These are phyloP conservation scores for Exutisphaerella laricina DNA, from an alignment of 2,329 filamentous ascomycete genomes.

Conservation along the genomic window DNA sequence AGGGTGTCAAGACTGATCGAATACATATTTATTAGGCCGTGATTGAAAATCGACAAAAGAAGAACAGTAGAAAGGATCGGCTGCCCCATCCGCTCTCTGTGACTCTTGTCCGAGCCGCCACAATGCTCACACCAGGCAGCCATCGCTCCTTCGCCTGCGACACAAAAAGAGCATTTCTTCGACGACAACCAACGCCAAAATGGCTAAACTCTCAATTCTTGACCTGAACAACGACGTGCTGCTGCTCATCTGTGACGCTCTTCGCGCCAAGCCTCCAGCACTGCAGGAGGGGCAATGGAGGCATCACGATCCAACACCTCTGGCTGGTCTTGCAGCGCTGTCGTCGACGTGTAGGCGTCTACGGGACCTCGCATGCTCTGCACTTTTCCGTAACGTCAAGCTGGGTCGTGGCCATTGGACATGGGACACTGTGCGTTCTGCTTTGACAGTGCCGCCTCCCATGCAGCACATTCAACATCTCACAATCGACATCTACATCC, in stretches of 20 bases:
- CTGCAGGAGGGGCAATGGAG: neutral
- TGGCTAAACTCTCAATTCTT: constrained; percentile 1
- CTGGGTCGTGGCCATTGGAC: neutral
- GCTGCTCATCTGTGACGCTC: neutral
- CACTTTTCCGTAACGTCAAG: neutral
- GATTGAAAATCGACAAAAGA: too few species aligned
- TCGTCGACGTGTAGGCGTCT: constrained; percentile 2
- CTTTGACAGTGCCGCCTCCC: neutral
- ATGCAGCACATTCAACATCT: neutral
- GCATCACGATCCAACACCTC: constrained; percentile 1
- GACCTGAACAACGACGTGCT: constrained; percentile 4
- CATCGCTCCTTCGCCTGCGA: neutral
- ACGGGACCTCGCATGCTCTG: neutral
- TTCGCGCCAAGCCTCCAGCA: neutral
- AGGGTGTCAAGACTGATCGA: too few species aligned
- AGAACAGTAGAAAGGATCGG: too few species aligned
- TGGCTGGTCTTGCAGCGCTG: neutral
- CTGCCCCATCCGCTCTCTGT: too few species aligned
- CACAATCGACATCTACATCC: neutral
- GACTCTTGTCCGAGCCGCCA: too few species aligned
- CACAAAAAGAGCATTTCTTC: neutral
- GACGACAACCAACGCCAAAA: neutral
- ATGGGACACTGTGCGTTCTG: neutral
- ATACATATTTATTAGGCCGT: too few species aligned
- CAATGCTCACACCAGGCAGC: neutral